Evolutionary conservation across 345 rosid species (phyloP).

Genomic region (Odontarrhena argentea): DNA sequence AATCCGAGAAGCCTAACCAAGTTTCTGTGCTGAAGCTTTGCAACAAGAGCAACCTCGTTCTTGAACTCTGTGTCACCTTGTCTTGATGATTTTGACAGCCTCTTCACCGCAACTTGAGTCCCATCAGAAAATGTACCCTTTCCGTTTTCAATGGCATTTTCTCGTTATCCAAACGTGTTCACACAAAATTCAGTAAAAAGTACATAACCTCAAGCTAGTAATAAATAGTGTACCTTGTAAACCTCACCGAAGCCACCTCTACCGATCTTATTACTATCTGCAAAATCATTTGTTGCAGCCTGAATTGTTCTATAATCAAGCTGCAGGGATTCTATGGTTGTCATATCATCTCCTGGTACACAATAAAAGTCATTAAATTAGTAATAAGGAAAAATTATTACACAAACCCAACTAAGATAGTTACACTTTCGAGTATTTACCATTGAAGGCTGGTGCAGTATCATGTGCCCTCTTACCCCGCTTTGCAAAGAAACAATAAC

Average conservation of each 20-base stretch:
- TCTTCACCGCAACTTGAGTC: too few relatives aligned
- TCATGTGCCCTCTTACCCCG: too few relatives aligned
- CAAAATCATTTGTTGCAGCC: conserved; percentile 49
- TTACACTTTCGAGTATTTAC: too few relatives aligned
- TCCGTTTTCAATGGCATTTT: too few relatives aligned
- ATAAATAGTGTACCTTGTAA: conserved; percentile 43
- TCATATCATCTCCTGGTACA: conserved; percentile 36
- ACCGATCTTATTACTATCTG: conserved; percentile 40
- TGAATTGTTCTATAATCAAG: conserved; percentile 38
- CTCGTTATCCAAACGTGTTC: background rate
- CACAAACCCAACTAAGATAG: background rate
- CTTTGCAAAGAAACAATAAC: too few relatives aligned
- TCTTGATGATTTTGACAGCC: too few relatives aligned
- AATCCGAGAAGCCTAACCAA: too few relatives aligned
- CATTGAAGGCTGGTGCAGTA: too few relatives aligned
- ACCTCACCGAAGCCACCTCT: conserved; percentile 25
- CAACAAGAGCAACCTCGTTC: too few relatives aligned
- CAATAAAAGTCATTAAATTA: background rate
- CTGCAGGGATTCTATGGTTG: conserved; percentile 45
- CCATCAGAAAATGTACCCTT: too few relatives aligned
- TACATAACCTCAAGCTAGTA: background rate
- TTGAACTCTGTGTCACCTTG: too few relatives aligned
- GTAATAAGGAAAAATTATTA: background rate
- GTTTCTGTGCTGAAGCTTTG: too few relatives aligned
- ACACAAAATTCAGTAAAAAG: background rate